Conservation (phyloP, 306 rosid species). For the Crotalaria pallida region DNA sequence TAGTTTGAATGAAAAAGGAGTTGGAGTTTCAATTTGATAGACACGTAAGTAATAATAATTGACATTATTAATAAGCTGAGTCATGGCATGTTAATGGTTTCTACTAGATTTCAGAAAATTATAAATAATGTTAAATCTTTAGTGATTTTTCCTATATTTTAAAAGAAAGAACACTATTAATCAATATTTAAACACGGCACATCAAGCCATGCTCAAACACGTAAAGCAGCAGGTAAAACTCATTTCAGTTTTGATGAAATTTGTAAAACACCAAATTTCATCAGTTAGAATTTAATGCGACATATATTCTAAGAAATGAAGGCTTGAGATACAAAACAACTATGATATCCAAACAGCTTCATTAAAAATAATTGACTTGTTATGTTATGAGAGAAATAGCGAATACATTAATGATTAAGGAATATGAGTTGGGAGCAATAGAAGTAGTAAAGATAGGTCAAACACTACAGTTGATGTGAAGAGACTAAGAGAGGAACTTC, state of each 20-base stretch:
- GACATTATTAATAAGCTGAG: not conserved
- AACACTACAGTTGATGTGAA: not conserved
- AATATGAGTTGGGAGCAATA: not conserved
- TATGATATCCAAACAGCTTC: not conserved
- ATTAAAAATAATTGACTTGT: not conserved
- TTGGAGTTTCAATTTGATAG: not conserved
- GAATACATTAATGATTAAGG: not conserved
- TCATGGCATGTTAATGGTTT: not conserved
- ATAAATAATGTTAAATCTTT: not conserved
- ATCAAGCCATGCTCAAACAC: not conserved
- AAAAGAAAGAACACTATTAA: not conserved
- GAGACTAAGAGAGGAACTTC: not conserved
- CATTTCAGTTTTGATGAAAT: not conserved
- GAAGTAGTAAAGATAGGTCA: not conserved
- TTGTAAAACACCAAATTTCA: not conserved
- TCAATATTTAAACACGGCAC: not conserved
- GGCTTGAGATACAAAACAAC: not conserved
- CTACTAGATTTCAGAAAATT: not conserved
- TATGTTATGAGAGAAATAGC: not conserved
- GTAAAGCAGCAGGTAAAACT: not conserved
- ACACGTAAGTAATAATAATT: not conserved
- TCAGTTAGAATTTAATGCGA: not conserved
- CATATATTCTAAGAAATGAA: not conserved
- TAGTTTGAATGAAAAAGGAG: conserved; percentile 15
- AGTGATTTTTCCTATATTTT: not conserved